These are phyloP conservation scores for Colletotrichum tamarilloi DNA, from an alignment of 2,329 filamentous ascomycete species.

Conservation along the genomic window DNA sequence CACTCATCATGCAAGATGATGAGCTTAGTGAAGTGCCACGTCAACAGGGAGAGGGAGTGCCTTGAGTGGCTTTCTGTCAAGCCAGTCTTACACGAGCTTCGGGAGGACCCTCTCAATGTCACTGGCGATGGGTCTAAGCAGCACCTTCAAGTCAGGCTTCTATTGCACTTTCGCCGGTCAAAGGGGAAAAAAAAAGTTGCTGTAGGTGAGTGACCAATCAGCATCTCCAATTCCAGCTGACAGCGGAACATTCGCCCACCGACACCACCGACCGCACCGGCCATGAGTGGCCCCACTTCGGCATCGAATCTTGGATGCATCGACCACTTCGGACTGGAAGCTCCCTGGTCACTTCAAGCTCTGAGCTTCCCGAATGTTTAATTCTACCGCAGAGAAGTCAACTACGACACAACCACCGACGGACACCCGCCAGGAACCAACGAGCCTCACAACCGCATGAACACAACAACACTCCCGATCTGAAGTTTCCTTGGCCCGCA, in stretches of 20 bases:
- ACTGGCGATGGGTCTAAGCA: slow-evolving; percentile 4
- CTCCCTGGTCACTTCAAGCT: neutral
- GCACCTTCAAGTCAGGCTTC: neutral
- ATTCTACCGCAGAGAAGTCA: neutral
- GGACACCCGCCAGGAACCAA: neutral
- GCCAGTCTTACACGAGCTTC: neutral
- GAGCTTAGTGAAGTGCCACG: neutral
- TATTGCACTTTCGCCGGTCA: neutral
- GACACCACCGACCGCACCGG: neutral
- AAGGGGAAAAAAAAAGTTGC: neutral
- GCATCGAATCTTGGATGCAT: neutral
- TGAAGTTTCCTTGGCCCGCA: neutral
- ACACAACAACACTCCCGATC: neutral
- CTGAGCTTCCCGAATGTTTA: neutral
- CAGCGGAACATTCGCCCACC: slow-evolving; percentile 9
- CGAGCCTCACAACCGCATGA: neutral
- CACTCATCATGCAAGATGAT: slow-evolving; percentile 5
- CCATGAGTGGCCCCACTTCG: neutral
- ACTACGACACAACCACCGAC: neutral
- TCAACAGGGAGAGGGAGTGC: neutral
- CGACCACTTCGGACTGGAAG: neutral
- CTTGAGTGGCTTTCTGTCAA: neutral
- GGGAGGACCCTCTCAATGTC: neutral
- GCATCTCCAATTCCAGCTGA: too few relatives aligned
- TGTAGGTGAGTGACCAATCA: slow-evolving; percentile 24